Percentiles rank a stretch among this genome's conserved stretches.
Conservation (phyloP, 108 stramenopile species). For the Cylindrotheca closterium region DNA sequence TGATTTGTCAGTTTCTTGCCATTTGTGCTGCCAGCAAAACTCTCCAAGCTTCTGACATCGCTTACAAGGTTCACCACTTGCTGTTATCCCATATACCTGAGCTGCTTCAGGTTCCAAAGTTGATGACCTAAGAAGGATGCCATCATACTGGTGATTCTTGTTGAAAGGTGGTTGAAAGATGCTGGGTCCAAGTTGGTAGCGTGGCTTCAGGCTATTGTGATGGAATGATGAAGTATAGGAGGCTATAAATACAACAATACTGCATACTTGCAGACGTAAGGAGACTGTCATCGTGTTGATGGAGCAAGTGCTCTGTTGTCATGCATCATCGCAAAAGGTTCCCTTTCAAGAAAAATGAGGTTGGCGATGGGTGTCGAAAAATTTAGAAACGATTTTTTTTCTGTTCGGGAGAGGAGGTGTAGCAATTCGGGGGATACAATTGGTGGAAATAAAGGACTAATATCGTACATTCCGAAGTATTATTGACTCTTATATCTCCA, state of each 20-base stretch:
- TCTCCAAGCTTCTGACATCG: background rate
- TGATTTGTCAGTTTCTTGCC: background rate
- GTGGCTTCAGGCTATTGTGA: background rate
- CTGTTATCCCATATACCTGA: background rate
- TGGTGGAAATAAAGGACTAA: background rate
- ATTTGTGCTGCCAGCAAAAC: background rate
- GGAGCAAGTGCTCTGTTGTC: too few species aligned
- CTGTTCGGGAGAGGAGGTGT: background rate
- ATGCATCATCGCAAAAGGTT: background rate
- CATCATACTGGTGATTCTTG: background rate
- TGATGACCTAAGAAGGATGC: background rate
- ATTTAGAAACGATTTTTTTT: background rate
- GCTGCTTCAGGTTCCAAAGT: background rate
- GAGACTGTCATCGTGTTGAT: too few species aligned
- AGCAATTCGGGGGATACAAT: background rate
- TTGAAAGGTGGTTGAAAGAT: background rate
- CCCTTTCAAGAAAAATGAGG: background rate
- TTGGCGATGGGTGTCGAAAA: background rate
- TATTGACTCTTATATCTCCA: background rate
- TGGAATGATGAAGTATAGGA: too few species aligned
- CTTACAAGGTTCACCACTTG: background rate
- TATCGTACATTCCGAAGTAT: background rate
- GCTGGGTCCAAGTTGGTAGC: background rate
- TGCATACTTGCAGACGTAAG: background rate
- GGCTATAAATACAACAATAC: background rate